A percentile compares a stretch with the other conserved stretches of the same genome.
These are phyloP conservation scores for Diospyros lotus DNA, from an alignment of 148 eudicot genomes.

Conservation along the genomic window DNA sequence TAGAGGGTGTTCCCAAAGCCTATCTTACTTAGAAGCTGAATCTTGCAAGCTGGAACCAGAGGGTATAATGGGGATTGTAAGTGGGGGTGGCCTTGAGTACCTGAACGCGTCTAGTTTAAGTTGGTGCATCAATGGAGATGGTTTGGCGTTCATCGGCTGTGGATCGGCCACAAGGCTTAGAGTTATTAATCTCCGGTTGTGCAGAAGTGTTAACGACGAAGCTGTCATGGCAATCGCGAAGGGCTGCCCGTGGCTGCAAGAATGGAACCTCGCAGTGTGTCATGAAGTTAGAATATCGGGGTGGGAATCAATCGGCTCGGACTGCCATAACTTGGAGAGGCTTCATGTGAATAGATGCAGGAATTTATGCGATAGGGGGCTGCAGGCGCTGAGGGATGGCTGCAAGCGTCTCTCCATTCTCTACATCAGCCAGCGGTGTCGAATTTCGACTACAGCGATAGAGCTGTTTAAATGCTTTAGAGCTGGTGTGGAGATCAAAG, in stretches of 20 bases:
- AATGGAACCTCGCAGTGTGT: slow-evolving; percentile 67
- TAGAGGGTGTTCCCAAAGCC: slow-evolving; percentile 37
- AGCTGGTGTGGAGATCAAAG: slow-evolving; percentile 39
- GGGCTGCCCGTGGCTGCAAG: slow-evolving; percentile 46
- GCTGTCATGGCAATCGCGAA: slow-evolving; percentile 41
- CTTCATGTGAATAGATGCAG: slow-evolving; percentile 62
- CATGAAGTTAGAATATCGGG: slow-evolving; percentile 44
- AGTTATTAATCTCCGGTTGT: slow-evolving; percentile 41
- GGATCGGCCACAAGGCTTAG: slow-evolving; percentile 39
- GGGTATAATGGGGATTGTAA: slow-evolving; percentile 16
- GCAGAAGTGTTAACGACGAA: slow-evolving; percentile 50
- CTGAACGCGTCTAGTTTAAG: slow-evolving; percentile 19
- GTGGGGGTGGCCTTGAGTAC: slow-evolving; percentile 43
- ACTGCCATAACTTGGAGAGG: slow-evolving; percentile 48
- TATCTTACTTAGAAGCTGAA: slow-evolving; percentile 60
- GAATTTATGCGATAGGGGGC: slow-evolving; percentile 46
- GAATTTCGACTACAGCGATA: slow-evolving; percentile 28
- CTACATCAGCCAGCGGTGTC: slow-evolving; percentile 45
- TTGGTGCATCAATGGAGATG: slow-evolving; percentile 28
- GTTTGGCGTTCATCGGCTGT: slow-evolving; percentile 42
- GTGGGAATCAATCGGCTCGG: slow-evolving; percentile 56
- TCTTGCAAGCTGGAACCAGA: slow-evolving; percentile 47
- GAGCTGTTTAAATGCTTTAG: slow-evolving; percentile 44
- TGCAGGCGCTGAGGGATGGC: slow-evolving; percentile 49
- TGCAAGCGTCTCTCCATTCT: slow-evolving; percentile 43